Conservation (phyloP, 2,329 filamentous ascomycete genomes). For the Fusarium setosum region DNA sequence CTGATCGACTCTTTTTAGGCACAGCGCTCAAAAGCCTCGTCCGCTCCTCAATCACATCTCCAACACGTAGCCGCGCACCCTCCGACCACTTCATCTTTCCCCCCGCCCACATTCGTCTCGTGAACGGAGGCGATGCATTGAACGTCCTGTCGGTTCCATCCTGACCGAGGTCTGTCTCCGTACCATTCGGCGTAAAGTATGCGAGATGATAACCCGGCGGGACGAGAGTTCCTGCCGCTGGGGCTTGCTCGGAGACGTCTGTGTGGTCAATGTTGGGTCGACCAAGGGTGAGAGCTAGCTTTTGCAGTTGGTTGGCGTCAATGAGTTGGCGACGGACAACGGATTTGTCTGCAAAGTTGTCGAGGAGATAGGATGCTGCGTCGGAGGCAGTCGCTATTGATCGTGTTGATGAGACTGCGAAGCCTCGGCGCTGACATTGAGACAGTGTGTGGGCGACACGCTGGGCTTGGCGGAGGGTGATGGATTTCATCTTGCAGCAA, state of each 20-base stretch:
- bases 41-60: conserved; percentile 65
- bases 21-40: conserved; percentile 65
- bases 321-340: conserved; percentile 58
- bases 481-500: background rate
- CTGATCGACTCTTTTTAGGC: conserved; percentile 65
- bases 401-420: conserved; percentile 8
- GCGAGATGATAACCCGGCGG: conserved; percentile 71
- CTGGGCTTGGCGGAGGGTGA: conserved; percentile 11
- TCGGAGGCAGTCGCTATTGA: conserved; percentile 39
- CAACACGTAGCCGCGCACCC: conserved; percentile 56
- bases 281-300: conserved; percentile 68
- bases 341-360: conserved; percentile 43
- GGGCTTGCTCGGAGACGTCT: conserved; percentile 51
- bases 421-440: conserved; percentile 24
- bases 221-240: conserved; percentile 58
- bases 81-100: conserved; percentile 65
- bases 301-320: conserved; percentile 72
- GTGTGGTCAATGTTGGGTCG: conserved; percentile 56
- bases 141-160: conserved; percentile 72
- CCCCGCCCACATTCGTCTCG: conserved; percentile 75
- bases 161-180: conserved; percentile 64
- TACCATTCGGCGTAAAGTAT: conserved; percentile 70
- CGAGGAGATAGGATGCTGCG: conserved; percentile 47
- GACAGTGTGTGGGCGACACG: conserved; percentile 12
- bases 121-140: conserved; percentile 70